These are phyloP conservation scores for Mortierella sp. DNA, from an alignment of 371 early-diverging fungal species.

Conservation along the genomic window DNA sequence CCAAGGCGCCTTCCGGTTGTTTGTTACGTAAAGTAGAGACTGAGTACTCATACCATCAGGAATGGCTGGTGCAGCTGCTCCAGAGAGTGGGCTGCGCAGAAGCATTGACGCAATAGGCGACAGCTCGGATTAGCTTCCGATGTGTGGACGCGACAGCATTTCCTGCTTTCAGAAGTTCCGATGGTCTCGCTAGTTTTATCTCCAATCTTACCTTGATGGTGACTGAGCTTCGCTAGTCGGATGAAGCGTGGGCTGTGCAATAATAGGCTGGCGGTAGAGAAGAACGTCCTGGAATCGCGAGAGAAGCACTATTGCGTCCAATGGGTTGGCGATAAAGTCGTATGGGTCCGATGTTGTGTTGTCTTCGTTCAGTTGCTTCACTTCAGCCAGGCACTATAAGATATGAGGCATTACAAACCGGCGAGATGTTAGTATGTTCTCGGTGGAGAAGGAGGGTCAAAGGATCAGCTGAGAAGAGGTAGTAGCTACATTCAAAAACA, in stretches of 20 bases:
- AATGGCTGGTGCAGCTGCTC: conserved; percentile 26
- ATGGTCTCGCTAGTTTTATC: neutral
- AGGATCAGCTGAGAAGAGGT: no score
- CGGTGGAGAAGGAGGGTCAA: no score
- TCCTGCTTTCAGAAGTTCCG: neutral
- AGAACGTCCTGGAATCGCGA: conserved; percentile 75
- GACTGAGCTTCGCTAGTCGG: neutral
- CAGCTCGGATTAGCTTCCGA: neutral
- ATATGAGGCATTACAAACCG: neutral
- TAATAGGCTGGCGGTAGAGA: conserved; percentile 67
- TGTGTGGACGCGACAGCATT: neutral
- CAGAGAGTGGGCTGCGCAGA: conserved; percentile 27
- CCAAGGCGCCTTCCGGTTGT: conserved; percentile 79
- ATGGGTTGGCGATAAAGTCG: conserved; percentile 65
- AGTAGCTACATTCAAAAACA: no score
- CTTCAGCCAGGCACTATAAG: conserved; percentile 65
- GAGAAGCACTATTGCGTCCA: conserved; percentile 70
- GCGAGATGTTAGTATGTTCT: neutral
- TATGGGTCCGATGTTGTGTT: conserved; percentile 67
- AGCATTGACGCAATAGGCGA: neutral
- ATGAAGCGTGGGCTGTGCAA: conserved; percentile 4
- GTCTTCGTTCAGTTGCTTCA: conserved; percentile 65
- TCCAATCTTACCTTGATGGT: conserved; percentile 19
- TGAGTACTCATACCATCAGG: conserved; percentile 72
- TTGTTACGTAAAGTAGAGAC: conserved; percentile 71